Base-by-base conservation (phyloP, 2,329 filamentous ascomycete species). In the Colletotrichum tropicale region DNA sequence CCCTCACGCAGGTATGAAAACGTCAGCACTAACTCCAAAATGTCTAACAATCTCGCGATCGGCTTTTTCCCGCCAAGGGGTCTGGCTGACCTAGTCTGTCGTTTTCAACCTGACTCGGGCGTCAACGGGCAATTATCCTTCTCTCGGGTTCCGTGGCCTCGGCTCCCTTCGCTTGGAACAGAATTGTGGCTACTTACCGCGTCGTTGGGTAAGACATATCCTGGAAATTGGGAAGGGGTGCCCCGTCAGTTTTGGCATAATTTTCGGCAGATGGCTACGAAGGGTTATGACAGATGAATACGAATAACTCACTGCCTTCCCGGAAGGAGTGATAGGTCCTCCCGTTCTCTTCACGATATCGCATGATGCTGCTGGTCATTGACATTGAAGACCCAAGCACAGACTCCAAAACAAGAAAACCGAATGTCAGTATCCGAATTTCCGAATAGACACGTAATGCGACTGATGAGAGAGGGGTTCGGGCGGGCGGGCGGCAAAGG, bases 331-430 rank as follows among this genome's bases (percentile, higher is more conserved):
- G 83, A 43, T 86, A 86, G 0, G 83, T 85, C 18, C 85, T 78
- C 2, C 84, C 84, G 71, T 86, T 85, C 70, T 86, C 86, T n/a
- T 81, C 79, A 6, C 84, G 83, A 76, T 83, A 84, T n/a, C 80
- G 77, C 61, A 82, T 75, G 60, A 87, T 85, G 70, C 84, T 87
- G 2, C 84, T 85, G 15, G 79, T 78, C 55, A 85, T 78, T 5
- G 83, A 85, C 0, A 79, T 79, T 0, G 82, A 82, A 36, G 82
- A 83, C 76, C 60, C 69, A 55, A 76, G 64, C 61, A 72, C 73
- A 56, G 73, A 73, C 73, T 75, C 21, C 18, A 28, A 36, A 26
- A n/a, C 21, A 30, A 21, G 26, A 13, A 30, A 28, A 18, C n/a
- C 18, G 10, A 30, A 52, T 32, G 36, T 61, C 28, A 66, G 62